A percentile compares a stretch with the other conserved stretches of the same genome.
phyloP scores from a whole-genome alignment of 2,329 filamentous ascomycete species.

The Microcyclosporella mali region DNA sequence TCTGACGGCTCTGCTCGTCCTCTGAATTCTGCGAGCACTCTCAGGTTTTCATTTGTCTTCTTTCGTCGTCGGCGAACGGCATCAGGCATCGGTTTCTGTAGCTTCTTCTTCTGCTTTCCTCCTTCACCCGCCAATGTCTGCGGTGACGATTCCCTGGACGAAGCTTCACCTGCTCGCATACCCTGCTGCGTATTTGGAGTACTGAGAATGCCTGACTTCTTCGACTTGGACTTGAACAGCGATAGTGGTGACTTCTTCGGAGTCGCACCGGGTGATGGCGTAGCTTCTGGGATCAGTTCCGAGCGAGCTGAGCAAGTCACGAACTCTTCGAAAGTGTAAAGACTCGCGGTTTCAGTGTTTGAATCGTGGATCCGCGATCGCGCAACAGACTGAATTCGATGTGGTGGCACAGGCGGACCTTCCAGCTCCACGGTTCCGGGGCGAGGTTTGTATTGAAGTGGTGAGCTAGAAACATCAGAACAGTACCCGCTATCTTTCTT shows the following conservation, averaged over 20 bases:
- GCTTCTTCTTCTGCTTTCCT: slow-evolving; percentile 22
- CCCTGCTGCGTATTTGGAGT: too few relatives aligned
- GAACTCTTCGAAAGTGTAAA: slow-evolving; percentile 21
- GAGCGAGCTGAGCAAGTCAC: slow-evolving; percentile 7
- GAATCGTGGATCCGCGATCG: background rate
- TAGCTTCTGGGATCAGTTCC: background rate
- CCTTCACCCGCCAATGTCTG: too few relatives aligned
- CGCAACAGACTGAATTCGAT: background rate
- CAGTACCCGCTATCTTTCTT: slow-evolving; percentile 33
- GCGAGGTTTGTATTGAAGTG: background rate
- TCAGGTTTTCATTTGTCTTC: slow-evolving; percentile 15
- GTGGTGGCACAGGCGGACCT: too few relatives aligned
- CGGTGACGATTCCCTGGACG: too few relatives aligned
- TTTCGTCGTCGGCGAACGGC: slow-evolving; percentile 20
- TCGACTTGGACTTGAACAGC: slow-evolving; percentile 8
- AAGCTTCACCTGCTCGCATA: too few relatives aligned
- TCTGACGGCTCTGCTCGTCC: too few relatives aligned
- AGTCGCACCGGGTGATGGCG: slow-evolving; percentile 1
- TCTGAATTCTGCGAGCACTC: background rate
- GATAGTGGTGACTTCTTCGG: slow-evolving; percentile 13
- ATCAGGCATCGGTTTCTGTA: slow-evolving; percentile 29
- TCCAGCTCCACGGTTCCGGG: too few relatives aligned
- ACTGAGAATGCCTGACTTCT: background rate
- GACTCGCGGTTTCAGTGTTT: slow-evolving; percentile 8
- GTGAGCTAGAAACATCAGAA: slow-evolving; percentile 24